Evolutionary conservation across 176 grass and related monocot genomes (phyloP).

Genomic region (Raddia guianensis): DNA sequence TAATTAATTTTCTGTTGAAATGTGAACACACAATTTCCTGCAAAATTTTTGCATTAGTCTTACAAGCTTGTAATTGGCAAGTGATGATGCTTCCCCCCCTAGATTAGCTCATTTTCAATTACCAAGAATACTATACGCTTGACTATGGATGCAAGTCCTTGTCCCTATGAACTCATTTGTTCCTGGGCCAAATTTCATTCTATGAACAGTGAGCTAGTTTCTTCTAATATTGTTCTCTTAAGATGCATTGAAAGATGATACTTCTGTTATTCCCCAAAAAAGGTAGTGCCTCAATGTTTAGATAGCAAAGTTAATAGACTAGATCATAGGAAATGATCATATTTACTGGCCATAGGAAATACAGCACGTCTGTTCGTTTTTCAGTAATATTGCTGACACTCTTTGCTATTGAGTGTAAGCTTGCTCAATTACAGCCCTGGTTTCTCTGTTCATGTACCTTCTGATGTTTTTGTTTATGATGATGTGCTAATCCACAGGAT

Average conservation of each 20-base stretch:
- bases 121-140: not conserved
- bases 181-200: not conserved
- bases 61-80: slow-evolving; percentile 14
- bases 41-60: not conserved
- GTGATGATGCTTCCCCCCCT: not conserved
- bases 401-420: not conserved
- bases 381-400: not conserved
- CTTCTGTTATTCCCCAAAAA: not conserved
- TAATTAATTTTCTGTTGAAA: slow-evolving; percentile 1
- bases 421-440: no score
- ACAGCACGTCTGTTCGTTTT: not conserved
- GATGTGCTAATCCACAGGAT: slow-evolving; percentile 65
- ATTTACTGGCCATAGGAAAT: not conserved
- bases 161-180: not conserved
- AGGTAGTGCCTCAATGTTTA: not conserved
- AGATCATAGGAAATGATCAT: not conserved
- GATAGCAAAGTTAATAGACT: not conserved
- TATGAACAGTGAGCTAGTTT: not conserved
- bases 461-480: slow-evolving; percentile 24
- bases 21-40: not conserved
- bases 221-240: not conserved
- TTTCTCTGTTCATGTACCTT: not conserved
- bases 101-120: not conserved
- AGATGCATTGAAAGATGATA: not conserved
- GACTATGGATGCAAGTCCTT: not conserved